Base-by-base conservation (phyloP, 139 green algal species). In the Bryopsis sp. region DNA sequence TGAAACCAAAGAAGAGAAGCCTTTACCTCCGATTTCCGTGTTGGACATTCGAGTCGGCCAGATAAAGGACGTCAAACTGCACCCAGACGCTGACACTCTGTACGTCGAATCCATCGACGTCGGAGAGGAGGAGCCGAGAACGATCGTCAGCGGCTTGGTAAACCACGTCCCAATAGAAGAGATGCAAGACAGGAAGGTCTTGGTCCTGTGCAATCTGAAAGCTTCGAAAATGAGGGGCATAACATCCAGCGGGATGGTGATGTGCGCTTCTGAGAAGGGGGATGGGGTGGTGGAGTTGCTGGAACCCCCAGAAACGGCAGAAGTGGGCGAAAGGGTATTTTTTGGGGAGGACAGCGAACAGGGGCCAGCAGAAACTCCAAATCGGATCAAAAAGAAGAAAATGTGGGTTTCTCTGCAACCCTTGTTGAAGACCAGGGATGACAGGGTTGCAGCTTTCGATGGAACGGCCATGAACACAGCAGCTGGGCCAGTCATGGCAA, bases 331-430 rank as follows among this genome's bases (percentile, higher is more conserved):
- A 76, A 78, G 89, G 2, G 63, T 94, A 3, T 86, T 73, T 58
- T 91, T 90, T 43, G 85, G 78, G 31, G 82, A 84, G 39, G 74
- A 77, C 2, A 66, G 79, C 26, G 43, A 50, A 11, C 11, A 11
- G 11, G 15, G 11, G 11, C 43, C 43, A 26, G 11, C 43, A 50
- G 78, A 76, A 2, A 68, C 74, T 67, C 54, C 78, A 47, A 85
- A 84, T 62, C 72, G 72, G 3, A 73, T 92, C 1, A 79, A 95
- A 75, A 93, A 93, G 81, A 95, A 95, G 78, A 95, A 93, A 72
- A 67, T 85, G 19, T 95, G 87, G 86, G 84, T 92, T 50, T 73
- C 68, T 8, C 80, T 86, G 61, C 77, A 85, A 71, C 86, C 86
- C 36, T 35, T 76, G 33, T 73, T 93, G 36, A 72, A 76, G n/a